phyloP scores from a whole-genome alignment of 768 basidiomycete genomes.

The Mycena rebaudengoi region DNA sequence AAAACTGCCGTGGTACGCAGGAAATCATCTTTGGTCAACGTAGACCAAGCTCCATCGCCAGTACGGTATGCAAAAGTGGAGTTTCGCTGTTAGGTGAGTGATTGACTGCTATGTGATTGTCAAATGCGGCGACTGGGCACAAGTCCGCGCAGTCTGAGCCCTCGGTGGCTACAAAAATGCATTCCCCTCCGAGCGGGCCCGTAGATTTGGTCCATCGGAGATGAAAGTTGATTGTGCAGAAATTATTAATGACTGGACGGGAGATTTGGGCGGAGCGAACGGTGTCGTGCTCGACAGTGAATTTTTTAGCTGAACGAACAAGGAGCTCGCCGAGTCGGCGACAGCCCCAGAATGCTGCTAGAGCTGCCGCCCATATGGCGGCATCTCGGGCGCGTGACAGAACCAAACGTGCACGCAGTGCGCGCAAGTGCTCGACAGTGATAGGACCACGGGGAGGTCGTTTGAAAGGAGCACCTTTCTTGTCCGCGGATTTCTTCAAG shows the following conservation, averaged over 20 bases:
- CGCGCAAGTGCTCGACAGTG: neutral
- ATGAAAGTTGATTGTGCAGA: neutral
- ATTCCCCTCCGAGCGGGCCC: neutral
- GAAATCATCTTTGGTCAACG: neutral
- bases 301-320: neutral
- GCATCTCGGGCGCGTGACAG: neutral
- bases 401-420: neutral
- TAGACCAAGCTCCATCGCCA: neutral
- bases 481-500: neutral
- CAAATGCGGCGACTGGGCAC: neutral
- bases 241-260: neutral
- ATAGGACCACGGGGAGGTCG: neutral
- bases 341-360: slow-evolving; percentile 3
- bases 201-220: slow-evolving; percentile 1
- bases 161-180: neutral
- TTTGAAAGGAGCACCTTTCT: neutral
- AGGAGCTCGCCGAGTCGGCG: slow-evolving; percentile 11
- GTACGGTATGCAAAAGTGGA: neutral
- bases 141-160: neutral
- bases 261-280: neutral
- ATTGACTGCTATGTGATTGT: neutral
- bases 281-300: neutral
- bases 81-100: neutral
- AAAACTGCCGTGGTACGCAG: neutral
- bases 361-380: neutral